Conservation (phyloP, 2,329 filamentous ascomycete genomes). For the Monilinia vaccinii-corymbosi region DNA sequence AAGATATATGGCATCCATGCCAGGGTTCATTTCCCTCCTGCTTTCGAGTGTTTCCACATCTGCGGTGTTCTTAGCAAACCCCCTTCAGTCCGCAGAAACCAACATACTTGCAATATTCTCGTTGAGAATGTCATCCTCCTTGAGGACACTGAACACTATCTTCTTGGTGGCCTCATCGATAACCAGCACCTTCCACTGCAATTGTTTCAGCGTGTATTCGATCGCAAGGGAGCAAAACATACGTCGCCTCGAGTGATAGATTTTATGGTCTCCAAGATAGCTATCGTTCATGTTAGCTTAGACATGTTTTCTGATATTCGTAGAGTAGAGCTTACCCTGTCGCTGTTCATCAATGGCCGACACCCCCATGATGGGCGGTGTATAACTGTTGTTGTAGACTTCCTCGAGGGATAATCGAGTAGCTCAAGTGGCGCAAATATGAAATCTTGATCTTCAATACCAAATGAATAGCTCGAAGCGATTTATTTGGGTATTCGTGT, state of each 20-base stretch:
- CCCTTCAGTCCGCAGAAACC: not conserved
- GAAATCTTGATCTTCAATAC: not conserved
- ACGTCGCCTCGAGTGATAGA: constrained; percentile 76
- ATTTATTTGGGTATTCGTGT: not conserved
- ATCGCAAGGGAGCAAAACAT: constrained; percentile 29
- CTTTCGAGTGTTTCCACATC: constrained; percentile 94
- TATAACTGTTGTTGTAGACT: constrained; percentile 3
- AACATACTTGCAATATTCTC: constrained; percentile 83
- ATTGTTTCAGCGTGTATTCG: constrained; percentile 13
- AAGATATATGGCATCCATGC: constrained; percentile 93
- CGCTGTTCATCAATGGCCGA: constrained; percentile 81
- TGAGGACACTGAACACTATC: constrained; percentile 82
- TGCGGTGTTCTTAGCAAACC: constrained; percentile 32
- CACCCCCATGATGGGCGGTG: constrained; percentile 38
- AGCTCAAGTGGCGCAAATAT: not conserved
- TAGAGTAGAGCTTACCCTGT: constrained; percentile 45
- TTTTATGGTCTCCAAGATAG: constrained; percentile 65
- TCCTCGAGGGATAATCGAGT: not conserved
- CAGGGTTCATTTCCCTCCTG: constrained; percentile 68
- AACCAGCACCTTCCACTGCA: constrained; percentile 92
- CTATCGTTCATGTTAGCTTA: constrained; percentile 34
- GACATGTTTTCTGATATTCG: not conserved
- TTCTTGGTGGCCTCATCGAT: constrained; percentile 77
- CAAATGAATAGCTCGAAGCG: not conserved
- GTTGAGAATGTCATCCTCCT: constrained; percentile 95